Conservation (phyloP, 306 rosid species). For the Lathyrus aphaca region DNA sequence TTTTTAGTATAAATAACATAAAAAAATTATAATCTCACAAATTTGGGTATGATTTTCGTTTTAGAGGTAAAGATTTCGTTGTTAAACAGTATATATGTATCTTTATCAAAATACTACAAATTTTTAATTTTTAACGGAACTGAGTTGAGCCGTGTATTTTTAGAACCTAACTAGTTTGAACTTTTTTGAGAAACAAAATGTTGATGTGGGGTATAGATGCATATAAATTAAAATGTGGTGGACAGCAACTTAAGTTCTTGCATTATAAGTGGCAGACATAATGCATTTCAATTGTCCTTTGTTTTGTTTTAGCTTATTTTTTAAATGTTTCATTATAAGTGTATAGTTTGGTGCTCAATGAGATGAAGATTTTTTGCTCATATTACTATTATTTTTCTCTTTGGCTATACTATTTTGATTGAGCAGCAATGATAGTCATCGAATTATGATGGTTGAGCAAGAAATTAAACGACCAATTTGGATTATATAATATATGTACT, state of each 20-base stretch:
- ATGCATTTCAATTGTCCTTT: slow-evolving; percentile 46
- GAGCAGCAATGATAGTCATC: slow-evolving; percentile 19
- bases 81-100: neutral
- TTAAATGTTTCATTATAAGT: slow-evolving; percentile 22
- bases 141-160: neutral
- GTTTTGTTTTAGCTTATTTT: slow-evolving; percentile 28
- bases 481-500: slow-evolving; percentile 35
- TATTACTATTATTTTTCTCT: slow-evolving; percentile 29
- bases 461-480: slow-evolving; percentile 42
- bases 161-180: neutral
- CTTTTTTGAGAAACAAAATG: slow-evolving; percentile 10
- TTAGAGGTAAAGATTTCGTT: neutral
- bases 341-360: slow-evolving; percentile 23
- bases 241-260: slow-evolving; percentile 46
- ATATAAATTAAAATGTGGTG: slow-evolving; percentile 47
- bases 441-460: slow-evolving; percentile 49
- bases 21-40: neutral
- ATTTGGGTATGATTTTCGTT: neutral
- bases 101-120: neutral
- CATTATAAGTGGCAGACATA: slow-evolving; percentile 67
- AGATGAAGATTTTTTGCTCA: slow-evolving; percentile 15
- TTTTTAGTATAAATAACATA: too few relatives aligned
- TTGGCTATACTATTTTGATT: slow-evolving; percentile 15
- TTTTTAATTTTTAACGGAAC: neutral
- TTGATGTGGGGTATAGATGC: slow-evolving; percentile 51